Percentiles rank a stretch among this genome's conserved stretches.
These are phyloP conservation scores for Chlorella sorokiniana DNA, from an alignment of 139 green algal species.

Conservation along the genomic window DNA sequence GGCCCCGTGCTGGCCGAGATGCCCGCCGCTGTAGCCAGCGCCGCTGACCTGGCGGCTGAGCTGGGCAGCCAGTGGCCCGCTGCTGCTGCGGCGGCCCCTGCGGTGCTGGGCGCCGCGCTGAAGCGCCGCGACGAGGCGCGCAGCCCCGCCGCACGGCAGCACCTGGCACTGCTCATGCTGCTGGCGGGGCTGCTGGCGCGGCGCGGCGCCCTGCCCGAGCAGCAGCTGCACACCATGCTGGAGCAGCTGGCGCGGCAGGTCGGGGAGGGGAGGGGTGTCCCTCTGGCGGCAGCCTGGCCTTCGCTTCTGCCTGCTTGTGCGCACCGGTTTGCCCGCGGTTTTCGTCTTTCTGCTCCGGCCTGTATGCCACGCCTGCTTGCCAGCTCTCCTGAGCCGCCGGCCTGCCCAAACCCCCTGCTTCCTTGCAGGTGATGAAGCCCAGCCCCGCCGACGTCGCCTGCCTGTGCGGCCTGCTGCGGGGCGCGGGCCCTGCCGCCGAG, in stretches of 20 bases:
- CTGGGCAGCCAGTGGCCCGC: not conserved
- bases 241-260: slow-evolving; percentile 24
- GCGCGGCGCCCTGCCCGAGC: not conserved
- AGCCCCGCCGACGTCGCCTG: not conserved
- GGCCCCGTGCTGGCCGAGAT: not conserved
- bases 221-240: slow-evolving; percentile 19
- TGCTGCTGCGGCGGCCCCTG: not conserved
- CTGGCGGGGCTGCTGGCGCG: not conserved
- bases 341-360: not conserved
- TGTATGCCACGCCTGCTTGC: not conserved
- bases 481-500: not conserved
- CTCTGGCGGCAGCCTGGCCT: too few relatives aligned
- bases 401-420: not conserved
- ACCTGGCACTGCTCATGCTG: slow-evolving; percentile 15
- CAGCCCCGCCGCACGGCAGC: not conserved
- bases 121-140: slow-evolving; percentile 4
- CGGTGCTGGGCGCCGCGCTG: not conserved
- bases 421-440: slow-evolving; percentile 19
- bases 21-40: not conserved
- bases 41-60: not conserved
- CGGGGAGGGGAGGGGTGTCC: too few relatives aligned
- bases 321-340: too few relatives aligned
- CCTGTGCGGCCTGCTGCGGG: slow-evolving; percentile 12
- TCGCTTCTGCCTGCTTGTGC: too few relatives aligned
- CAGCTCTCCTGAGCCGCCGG: not conserved